phyloP scores from a whole-genome alignment of 345 rosid genomes.

The Gossypium anomalum region DNA sequence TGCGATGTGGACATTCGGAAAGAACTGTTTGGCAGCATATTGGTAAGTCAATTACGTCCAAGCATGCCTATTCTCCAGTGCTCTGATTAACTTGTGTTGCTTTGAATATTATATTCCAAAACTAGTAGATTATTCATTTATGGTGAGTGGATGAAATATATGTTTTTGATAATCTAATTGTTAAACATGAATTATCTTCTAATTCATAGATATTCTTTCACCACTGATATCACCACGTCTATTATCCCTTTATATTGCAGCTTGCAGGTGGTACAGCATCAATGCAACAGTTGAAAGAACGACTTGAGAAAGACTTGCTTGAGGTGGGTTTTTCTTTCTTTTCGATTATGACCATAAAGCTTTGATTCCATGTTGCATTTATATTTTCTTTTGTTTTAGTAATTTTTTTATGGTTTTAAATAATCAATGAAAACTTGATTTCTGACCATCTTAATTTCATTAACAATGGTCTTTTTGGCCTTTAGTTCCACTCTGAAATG shows the following conservation, averaged over 20 bases:
- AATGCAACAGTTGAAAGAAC: slow-evolving; percentile 98
- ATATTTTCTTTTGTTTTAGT: background rate
- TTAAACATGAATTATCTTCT: background rate
- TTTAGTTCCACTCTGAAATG: background rate
- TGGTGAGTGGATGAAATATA: background rate
- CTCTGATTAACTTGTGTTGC: background rate
- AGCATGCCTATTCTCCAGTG: background rate
- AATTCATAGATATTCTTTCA: background rate
- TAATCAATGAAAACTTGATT: background rate
- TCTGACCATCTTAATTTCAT: background rate
- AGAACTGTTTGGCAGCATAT: slow-evolving; percentile 84
- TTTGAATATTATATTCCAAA: background rate
- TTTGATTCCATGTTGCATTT: background rate
- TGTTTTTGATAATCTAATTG: background rate
- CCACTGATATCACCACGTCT: background rate
- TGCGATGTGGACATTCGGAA: slow-evolving; percentile 95
- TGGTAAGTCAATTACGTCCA: slow-evolving; percentile 43
- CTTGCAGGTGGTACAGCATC: slow-evolving; percentile 99
- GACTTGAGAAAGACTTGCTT: slow-evolving; percentile 92
- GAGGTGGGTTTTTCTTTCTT: slow-evolving; percentile 44
- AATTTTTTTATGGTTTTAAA: background rate
- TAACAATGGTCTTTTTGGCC: background rate
- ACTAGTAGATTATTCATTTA: slow-evolving; percentile 1
- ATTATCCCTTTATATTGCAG: slow-evolving; percentile 32
- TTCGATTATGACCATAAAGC: background rate